Percentiles rank a stretch among this genome's conserved stretches.
These are phyloP conservation scores for Penicillium tannophilum DNA, from an alignment of 495 filamentous ascomycete genomes.

Conservation along the genomic window DNA sequence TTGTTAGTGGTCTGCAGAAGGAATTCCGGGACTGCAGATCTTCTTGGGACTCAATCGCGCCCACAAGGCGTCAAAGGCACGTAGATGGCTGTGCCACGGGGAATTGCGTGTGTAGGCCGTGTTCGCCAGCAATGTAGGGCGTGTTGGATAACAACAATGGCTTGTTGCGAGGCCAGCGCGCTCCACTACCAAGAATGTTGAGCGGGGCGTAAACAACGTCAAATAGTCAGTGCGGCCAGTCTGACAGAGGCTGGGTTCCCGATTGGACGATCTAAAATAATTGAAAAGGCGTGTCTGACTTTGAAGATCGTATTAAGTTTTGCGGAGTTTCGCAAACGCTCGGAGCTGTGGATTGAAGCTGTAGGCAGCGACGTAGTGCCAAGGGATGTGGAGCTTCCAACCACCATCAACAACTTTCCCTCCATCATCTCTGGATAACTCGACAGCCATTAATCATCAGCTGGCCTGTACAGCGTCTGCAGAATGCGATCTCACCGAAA, in stretches of 20 bases:
- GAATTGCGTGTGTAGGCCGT: constrained; percentile 1
- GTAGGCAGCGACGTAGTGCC: constrained; percentile 8
- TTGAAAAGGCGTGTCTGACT: background rate
- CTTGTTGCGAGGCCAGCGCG: constrained; percentile 3
- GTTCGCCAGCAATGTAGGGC: constrained; percentile 27
- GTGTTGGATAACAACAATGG: constrained; percentile 1
- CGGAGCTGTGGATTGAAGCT: background rate
- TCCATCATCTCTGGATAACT: background rate
- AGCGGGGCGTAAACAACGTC: constrained; percentile 10
- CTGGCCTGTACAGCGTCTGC: background rate
- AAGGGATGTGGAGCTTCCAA: constrained; percentile 10
- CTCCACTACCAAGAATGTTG: constrained; percentile 5
- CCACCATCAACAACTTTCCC: constrained; percentile 1
- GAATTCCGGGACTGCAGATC: constrained; percentile 25
- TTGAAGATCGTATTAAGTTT: background rate
- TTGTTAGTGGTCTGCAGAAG: constrained; percentile 20
- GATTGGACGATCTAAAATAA: background rate
- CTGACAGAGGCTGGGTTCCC: background rate
- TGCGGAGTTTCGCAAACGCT: background rate
- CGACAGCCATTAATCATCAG: background rate
- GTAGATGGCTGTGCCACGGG: constrained; percentile 1
- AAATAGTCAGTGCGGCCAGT: background rate
- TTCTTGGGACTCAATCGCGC: constrained; percentile 16
- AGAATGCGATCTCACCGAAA: background rate
- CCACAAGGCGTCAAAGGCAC: background rate